A percentile compares a stretch with the other conserved stretches of the same genome.
Evolutionary conservation across 805 yeast genomes (phyloP).

Genomic region (Metschnikowia anglica): DNA sequence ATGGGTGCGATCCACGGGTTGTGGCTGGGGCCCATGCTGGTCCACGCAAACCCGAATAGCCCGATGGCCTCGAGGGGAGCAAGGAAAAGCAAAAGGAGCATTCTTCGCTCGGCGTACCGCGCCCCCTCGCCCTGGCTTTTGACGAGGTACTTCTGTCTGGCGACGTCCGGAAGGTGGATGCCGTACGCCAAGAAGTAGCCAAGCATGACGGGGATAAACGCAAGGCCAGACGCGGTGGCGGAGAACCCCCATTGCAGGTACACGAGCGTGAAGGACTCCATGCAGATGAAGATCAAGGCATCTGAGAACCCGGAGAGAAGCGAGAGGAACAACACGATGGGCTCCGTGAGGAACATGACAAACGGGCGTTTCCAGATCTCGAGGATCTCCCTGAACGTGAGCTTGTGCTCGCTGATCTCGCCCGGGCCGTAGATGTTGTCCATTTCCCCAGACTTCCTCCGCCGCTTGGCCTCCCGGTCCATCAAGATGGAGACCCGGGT

Average conservation of each 20-base stretch:
- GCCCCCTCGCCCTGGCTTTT: conserved; percentile 27
- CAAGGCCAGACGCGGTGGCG: conserved; percentile 30
- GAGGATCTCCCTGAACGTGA: conserved; percentile 26
- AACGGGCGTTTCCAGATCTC: conserved; percentile 40
- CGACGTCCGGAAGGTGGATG: conserved; percentile 34
- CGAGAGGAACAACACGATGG: conserved; percentile 39
- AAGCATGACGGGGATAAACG: conserved; percentile 33
- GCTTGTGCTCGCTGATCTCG: conserved; percentile 23
- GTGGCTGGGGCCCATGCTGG: conserved; percentile 37
- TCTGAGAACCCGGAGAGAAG: conserved; percentile 42
- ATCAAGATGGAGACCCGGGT: conserved; percentile 35
- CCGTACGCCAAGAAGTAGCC: conserved; percentile 39
- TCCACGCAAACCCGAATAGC: conserved; percentile 43
- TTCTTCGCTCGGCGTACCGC: conserved; percentile 28
- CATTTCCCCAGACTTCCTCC: conserved; percentile 34
- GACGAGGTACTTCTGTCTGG: conserved; percentile 28
- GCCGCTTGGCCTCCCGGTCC: conserved; percentile 38
- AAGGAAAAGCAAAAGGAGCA: conserved; percentile 35
- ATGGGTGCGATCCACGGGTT: conserved; percentile 45
- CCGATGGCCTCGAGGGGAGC: conserved; percentile 42
- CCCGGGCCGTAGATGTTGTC: conserved; percentile 37
- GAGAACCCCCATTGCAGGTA: conserved; percentile 38
- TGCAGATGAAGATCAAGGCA: conserved; percentile 40
- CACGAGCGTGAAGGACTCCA: conserved; percentile 36
- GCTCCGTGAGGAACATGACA: conserved; percentile 38